Percentiles rank a stretch among this genome's conserved stretches.
phyloP scores from a whole-genome alignment of 192 early-diverging fungal species.

The Chytriomyces confervae region DNA sequence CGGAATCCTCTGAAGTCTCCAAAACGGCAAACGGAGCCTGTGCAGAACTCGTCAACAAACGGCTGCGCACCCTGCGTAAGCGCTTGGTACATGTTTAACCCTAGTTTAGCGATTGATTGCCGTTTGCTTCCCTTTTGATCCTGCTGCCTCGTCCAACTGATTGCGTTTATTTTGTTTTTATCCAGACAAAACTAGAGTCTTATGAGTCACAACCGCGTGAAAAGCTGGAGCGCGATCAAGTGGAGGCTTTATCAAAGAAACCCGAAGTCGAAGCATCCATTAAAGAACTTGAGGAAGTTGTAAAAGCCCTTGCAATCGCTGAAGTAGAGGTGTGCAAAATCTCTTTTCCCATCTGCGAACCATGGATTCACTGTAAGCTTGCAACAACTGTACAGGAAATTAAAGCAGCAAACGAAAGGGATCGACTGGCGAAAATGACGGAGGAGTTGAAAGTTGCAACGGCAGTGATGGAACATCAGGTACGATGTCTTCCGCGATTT shows the following conservation, averaged over 20 bases:
- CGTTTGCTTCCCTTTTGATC: neutral
- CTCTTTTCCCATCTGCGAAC: neutral
- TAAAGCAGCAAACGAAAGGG: constrained; percentile 1
- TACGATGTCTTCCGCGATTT: neutral
- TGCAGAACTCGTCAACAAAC: constrained; percentile 44
- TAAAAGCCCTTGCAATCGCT: constrained; percentile 37
- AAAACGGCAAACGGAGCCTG: constrained; percentile 31
- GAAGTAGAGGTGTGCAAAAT: constrained; percentile 44
- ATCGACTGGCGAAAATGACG: constrained; percentile 12
- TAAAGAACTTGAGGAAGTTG: constrained; percentile 58
- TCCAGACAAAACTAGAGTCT: constrained; percentile 53
- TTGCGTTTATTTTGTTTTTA: neutral
- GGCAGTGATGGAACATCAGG: constrained; percentile 18
- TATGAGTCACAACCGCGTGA: constrained; percentile 43
- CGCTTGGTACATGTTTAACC: constrained; percentile 32
- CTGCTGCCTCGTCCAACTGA: neutral
- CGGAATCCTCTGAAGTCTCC: too few species aligned
- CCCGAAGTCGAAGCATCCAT: constrained; percentile 44
- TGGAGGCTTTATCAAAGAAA: constrained; percentile 48
- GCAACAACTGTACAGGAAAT: constrained; percentile 11
- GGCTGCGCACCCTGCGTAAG: constrained; percentile 43
- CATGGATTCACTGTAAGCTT: neutral
- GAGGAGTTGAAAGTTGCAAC: constrained; percentile 21
- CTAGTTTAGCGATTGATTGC: too few species aligned
- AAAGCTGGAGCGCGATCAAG: constrained; percentile 56